Evolutionary conservation across 495 filamentous ascomycete genomes (phyloP), one percentile per base, ranked within the genome.

Genomic region (Symbiotaphrina buchneri): DNA sequence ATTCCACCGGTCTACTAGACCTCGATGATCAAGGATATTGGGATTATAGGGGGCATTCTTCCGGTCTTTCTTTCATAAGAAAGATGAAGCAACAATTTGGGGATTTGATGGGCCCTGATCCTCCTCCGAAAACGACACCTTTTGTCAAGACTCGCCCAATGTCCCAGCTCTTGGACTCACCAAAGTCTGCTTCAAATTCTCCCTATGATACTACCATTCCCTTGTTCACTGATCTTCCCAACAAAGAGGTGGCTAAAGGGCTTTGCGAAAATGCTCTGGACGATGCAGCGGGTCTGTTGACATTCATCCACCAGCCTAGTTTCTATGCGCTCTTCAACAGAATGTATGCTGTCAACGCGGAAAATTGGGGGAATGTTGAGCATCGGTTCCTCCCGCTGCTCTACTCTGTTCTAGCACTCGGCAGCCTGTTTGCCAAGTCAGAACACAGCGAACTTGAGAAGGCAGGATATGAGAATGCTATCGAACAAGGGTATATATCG

Each of bases 41-140:
- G 71, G 87, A 94, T 45, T 97, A 91, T 41, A 78, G 87, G 45
- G 87, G 87, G 24, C 79, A 79, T 36, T 93, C 85, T 0, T 97
- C 87, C 3, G 83, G 87, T 0, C 59, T 85, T 28, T 74, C 80
- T 36, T 95, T 92, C 50, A 61, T 93, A 30, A 60, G 66, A 39
- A 68, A 77, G 22, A 68, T 97, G 62, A 71, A 80, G 35, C 77
- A 82, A 41, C 78, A 93, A 45, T 73, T 92, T 36, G 69, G 81
- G n/a, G 60, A 77, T 28, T 39, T 74, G 11, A 52, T 67, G 21
- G 68, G 67, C 0, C 16, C 37, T 32, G 22, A 37, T 36, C 34
- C 28, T 26, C 23, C 31, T 15, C 27, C 41, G 3, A 43, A 44
- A 5, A 33, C 40, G n/a, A 45, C 47, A 5, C 47, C 49, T 6